Base-by-base conservation (phyloP, 257 asterid species). In the Solanum tarapatanum region DNA sequence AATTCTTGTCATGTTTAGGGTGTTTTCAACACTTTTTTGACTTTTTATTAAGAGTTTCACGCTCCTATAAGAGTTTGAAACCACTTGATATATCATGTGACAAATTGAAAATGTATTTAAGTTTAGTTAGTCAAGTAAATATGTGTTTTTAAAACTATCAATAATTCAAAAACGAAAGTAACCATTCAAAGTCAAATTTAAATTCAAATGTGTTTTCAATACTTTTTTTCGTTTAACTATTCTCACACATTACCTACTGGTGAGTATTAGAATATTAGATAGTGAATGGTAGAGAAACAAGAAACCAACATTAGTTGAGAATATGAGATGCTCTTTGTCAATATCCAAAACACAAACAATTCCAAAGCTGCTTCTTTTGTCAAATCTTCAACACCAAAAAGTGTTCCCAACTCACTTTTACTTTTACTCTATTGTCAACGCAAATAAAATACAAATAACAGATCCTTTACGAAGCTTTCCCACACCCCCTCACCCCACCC, bases 351-450 rank as follows among this genome's bases (percentile, higher is more conserved):
- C 14, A 87, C 80, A 30, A 2, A 55, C 87, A 68, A 70, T 89
- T 87, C 87, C 41, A 82, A 84, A 75, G 62, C 62, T 79, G 26
- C 89, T 23, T 74, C 72, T 86, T 76, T 84, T 85, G 85, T 39
- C 79, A 43, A 17, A 89, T 48, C 9, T 43, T 79, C 60, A 41
- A 37, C 83, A 76, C 83, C 45, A 76, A n/a, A 39, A 76, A 77
- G 39, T 16, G 32, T 28, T 77, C n/a, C 16, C 16, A 26, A 24
- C 8, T 77, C 84, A 24, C 84, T 41, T 77, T 77, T 6, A 12
- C 36, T 90, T 90, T 92, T 83, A 74, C 87, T 86, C 92, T 28
- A 85, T 90, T 93, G 93, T 92, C 94, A 92, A 91, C 92, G 68
- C 91, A 45, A 73, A 90, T 92, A 55, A 90, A 92, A 92, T 48